These are phyloP conservation scores for Cercospora sp. DNA, from an alignment of 2,329 filamentous ascomycete species.

Conservation along the genomic window DNA sequence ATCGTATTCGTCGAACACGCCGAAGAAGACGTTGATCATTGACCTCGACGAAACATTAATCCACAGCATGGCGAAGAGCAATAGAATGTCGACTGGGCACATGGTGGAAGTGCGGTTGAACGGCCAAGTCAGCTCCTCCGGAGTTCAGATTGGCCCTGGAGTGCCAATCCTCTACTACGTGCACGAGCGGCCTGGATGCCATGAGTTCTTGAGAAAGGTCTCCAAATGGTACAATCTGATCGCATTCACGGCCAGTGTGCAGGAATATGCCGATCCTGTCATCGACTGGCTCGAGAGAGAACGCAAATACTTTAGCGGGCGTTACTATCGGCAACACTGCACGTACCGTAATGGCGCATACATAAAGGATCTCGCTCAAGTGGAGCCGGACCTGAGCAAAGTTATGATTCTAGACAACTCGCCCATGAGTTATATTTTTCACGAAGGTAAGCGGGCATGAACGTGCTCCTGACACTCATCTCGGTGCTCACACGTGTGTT, in stretches of 20 bases:
- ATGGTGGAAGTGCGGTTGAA: conserved; percentile 81
- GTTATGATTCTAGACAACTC: conserved; percentile 99
- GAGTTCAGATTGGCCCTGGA: conserved; percentile 66
- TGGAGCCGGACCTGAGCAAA: conserved; percentile 94
- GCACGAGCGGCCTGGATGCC: conserved; percentile 94
- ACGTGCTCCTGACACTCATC: neutral
- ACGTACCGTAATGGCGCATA: conserved; percentile 94
- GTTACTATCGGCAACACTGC: conserved; percentile 97
- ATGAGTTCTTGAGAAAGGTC: conserved; percentile 90
- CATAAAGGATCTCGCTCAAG: conserved; percentile 94
- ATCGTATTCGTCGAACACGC: conserved; percentile 56
- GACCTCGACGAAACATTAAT: conserved; percentile 97
- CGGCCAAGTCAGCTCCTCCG: conserved; percentile 28
- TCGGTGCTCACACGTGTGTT: conserved; percentile 12
- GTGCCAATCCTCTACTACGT: conserved; percentile 99
- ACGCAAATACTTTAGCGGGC: conserved; percentile 89
- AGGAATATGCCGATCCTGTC: conserved; percentile 97
- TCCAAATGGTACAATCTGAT: conserved; percentile 99
- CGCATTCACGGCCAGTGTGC: conserved; percentile 93
- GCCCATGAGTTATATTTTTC: conserved; percentile 96
- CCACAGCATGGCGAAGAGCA: conserved; percentile 95
- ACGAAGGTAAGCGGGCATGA: conserved; percentile 71
- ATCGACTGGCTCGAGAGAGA: conserved; percentile 98
- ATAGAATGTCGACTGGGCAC: conserved; percentile 91
- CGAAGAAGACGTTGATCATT: conserved; percentile 90